phyloP scores from a whole-genome alignment of 176 grass and related monocot species.

The Zoysia japonica region DNA sequence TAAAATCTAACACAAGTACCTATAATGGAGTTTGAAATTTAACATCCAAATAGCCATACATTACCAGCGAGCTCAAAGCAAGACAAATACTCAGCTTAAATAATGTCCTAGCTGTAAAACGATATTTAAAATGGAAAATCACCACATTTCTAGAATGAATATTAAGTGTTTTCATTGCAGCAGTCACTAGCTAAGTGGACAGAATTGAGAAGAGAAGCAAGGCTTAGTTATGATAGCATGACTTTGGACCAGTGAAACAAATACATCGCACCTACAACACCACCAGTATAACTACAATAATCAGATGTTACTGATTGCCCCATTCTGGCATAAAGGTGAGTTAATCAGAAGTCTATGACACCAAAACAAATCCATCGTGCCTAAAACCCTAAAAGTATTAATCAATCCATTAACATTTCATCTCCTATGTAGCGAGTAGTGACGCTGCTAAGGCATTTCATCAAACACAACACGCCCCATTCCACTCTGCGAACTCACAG shows the following conservation, averaged over 20 bases:
- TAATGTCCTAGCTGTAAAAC: not conserved
- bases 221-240: no score
- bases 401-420: not conserved
- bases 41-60: not conserved
- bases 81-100: not conserved
- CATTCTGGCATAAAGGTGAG: constrained; percentile 1
- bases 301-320: not conserved
- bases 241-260: no score
- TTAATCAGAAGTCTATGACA: no score
- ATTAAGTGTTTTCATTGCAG: not conserved
- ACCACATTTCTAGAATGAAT: not conserved
- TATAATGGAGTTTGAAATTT: constrained; percentile 1
- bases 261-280: no score
- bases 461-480: constrained; percentile 36
- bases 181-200: not conserved
- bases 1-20: not conserved
- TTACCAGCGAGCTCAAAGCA: not conserved
- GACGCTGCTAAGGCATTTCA: constrained; percentile 45
- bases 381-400: not conserved
- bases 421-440: not conserved
- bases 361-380: not conserved
- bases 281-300: constrained; percentile 19
- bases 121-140: not conserved
- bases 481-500: constrained; percentile 23
- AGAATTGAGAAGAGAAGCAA: not conserved